Evolutionary conservation across 176 grass and related monocot species (phyloP).

Genomic region (Poa pratensis): DNA sequence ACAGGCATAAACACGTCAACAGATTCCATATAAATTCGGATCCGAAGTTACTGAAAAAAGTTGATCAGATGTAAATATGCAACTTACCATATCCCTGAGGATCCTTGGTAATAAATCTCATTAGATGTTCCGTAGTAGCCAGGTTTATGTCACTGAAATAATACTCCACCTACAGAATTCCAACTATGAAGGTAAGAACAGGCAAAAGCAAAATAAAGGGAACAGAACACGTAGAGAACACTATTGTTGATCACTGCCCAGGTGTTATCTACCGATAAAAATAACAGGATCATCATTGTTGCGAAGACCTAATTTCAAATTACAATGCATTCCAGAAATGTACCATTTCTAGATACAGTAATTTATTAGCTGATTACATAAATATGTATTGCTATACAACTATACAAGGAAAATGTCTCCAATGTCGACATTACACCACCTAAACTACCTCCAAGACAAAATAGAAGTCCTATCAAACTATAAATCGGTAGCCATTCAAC

Average conservation of each 20-base stretch:
- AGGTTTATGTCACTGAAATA: slow-evolving; percentile 97
- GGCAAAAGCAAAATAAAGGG: background rate
- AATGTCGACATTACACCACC: background rate
- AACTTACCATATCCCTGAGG: slow-evolving; percentile 89
- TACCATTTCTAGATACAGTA: background rate
- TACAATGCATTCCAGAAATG: background rate
- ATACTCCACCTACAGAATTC: slow-evolving; percentile 80
- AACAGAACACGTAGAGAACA: slow-evolving; percentile 6
- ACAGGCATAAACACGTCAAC: slow-evolving; percentile 6
- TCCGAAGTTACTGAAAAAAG: slow-evolving; percentile 5
- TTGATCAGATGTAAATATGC: slow-evolving; percentile 32
- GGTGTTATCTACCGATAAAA: background rate
- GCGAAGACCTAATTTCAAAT: background rate
- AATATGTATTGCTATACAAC: background rate
- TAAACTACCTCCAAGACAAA: background rate
- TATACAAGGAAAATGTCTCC: background rate
- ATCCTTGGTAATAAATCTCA: slow-evolving; percentile 95
- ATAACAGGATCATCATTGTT: background rate
- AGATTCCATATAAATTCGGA: slow-evolving; percentile 2
- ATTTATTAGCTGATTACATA: slow-evolving; percentile 26
- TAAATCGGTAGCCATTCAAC: background rate
- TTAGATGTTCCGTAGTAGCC: slow-evolving; percentile 92
- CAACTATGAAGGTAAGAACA: slow-evolving; percentile 21
- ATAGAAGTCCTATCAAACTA: background rate
- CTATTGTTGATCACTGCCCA: background rate